Evolutionary conservation across 495 filamentous ascomycete genomes (phyloP), one percentile per base, ranked within the genome.

Genomic region (Pyrenopolyporus hunteri): DNA sequence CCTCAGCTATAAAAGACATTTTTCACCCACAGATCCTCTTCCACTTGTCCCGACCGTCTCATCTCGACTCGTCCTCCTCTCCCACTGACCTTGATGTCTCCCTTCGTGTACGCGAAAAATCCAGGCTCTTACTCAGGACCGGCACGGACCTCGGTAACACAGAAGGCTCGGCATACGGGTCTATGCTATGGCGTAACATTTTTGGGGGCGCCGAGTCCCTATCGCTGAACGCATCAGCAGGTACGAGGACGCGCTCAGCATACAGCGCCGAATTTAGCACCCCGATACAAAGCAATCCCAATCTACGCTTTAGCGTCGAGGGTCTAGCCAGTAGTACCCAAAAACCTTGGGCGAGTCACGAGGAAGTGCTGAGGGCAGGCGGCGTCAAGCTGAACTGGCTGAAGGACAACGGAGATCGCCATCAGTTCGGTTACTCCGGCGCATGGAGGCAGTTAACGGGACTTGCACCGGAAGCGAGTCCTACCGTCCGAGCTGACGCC

Each of bases 191-290:
- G 73, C 87, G 95, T 42, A 98, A 98, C 75, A 82, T 98, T 35
- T 93, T 98, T 68, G 94, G 94, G 32, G 95, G 95, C 20, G 93
- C 94, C 11, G 94, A 98, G 75, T 86, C 84, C n/a, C 73, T 98
- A 51, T 79, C 78, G 3, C 72, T 95, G 39, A 91, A 94, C 67
- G 93, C 91, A 11, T 89, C 90, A 1, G 74, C 92, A 22, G 94
- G 94, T 20, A 97, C 92, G 28, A 83, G 94, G 23, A 97, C 94
- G 10, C 80, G 92, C 28, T 92, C 91, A 10, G 88, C 93, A 20
- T 98, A 97, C 75, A 88, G 89, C 64, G 88, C 89, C 50, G 84
- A 81, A 53, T 92, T 98, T 58, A 85, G 89, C 33, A 83, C 91
- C 0, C 94, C 94, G 0, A 74, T 98, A 42, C 71, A 73, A 53